These are phyloP conservation scores for Quercus engelmannii DNA, from an alignment of 306 rosid species.

Conservation along the genomic window DNA sequence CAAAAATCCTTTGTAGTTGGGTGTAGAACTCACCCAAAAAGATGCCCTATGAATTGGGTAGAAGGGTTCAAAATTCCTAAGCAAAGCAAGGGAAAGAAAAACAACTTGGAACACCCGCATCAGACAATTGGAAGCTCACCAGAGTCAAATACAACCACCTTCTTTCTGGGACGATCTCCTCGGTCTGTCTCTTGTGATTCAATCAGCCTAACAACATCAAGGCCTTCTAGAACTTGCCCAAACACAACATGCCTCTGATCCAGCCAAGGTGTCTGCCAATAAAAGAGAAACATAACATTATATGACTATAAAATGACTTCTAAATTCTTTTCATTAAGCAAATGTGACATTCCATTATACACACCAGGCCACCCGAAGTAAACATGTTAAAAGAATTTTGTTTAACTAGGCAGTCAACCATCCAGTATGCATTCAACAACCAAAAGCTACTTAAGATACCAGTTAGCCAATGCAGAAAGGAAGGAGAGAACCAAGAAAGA, in stretches of 20 bases:
- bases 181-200: constrained; percentile 90
- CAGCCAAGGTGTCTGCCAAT: constrained; percentile 88
- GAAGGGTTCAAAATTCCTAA: constrained; percentile 17
- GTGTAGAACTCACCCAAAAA: constrained; percentile 8
- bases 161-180: constrained; percentile 91
- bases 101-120: constrained; percentile 7
- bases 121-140: constrained; percentile 88
- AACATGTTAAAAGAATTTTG: not conserved
- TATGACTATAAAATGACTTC: constrained; percentile 4
- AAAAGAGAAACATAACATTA: constrained; percentile 11
- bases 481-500: not conserved
- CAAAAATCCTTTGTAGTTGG: not conserved
- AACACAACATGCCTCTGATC: constrained; percentile 94
- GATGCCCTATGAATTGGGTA: constrained; percentile 8
- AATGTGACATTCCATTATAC: not conserved
- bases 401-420: not conserved
- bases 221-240: constrained; percentile 98
- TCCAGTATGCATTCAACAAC: not conserved
- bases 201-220: constrained; percentile 68
- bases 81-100: not conserved
- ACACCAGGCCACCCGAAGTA: not conserved
- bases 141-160: constrained; percentile 70
- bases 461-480: not conserved
- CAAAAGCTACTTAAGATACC: not conserved
- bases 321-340: not conserved